phyloP scores from a whole-genome alignment of 371 early-diverging fungal species.

The Mucor plumbeus region DNA sequence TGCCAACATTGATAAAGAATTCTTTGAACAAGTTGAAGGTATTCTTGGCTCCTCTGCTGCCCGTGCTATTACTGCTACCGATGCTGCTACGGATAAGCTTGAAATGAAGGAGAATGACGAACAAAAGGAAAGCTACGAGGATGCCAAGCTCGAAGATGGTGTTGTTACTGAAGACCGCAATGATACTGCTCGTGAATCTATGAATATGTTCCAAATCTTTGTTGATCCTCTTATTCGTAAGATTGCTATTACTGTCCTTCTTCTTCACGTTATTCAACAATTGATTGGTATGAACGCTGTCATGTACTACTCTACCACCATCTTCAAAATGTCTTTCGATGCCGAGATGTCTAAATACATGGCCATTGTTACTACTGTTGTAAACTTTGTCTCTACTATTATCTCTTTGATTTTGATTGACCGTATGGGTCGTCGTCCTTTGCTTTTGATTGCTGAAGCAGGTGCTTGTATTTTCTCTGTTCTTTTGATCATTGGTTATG shows the following conservation, averaged over 20 bases:
- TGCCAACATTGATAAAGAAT: constrained; percentile 58
- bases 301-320: constrained; percentile 78
- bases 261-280: constrained; percentile 70
- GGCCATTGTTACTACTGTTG: constrained; percentile 62
- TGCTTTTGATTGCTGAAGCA: constrained; percentile 56
- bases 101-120: not conserved
- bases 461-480: constrained; percentile 63
- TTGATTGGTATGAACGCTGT: constrained; percentile 88
- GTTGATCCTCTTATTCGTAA: constrained; percentile 53
- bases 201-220: constrained; percentile 48
- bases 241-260: constrained; percentile 55
- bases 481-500: constrained; percentile 62
- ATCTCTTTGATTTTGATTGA: constrained; percentile 61
- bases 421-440: constrained; percentile 71
- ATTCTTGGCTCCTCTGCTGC: constrained; percentile 58
- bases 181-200: constrained; percentile 14
- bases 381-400: constrained; percentile 66
- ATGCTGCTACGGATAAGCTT: constrained; percentile 73
- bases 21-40: constrained; percentile 56
- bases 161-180: not conserved
- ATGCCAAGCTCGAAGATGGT: constrained; percentile 17
- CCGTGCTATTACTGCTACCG: constrained; percentile 93
- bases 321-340: constrained; percentile 55
- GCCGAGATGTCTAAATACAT: constrained; percentile 59
- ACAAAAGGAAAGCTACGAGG: constrained; percentile 5